These are phyloP conservation scores for Geotrichum macrosporum DNA, from an alignment of 1,139 yeast genomes.

Conservation along the genomic window DNA sequence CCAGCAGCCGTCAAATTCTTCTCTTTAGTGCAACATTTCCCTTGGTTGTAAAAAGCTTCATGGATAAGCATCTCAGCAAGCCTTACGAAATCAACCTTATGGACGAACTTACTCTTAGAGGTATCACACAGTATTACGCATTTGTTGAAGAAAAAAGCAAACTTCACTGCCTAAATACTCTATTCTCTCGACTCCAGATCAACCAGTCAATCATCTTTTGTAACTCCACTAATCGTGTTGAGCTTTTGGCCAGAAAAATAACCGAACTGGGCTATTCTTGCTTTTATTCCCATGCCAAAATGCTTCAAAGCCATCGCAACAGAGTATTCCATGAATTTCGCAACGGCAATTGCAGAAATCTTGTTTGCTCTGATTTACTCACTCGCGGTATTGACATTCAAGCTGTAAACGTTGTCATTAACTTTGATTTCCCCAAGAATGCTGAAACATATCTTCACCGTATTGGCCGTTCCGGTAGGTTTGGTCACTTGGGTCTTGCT, in stretches of 20 bases:
- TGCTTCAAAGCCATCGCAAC: constrained; percentile 97
- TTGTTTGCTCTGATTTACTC: constrained; percentile 92
- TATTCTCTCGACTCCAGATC: constrained; percentile 88
- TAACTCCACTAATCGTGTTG: constrained; percentile 94
- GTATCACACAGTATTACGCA: constrained; percentile 95
- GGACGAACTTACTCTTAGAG: constrained; percentile 95
- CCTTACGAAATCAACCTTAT: constrained; percentile 95
- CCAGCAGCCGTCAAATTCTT: constrained; percentile 74
- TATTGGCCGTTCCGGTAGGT: constrained; percentile 99
- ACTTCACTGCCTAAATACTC: constrained; percentile 89
- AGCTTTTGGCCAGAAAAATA: constrained; percentile 88
- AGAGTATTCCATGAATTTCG: constrained; percentile 98
- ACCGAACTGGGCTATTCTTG: constrained; percentile 96
- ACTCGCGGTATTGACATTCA: constrained; percentile 99
- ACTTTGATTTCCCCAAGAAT: constrained; percentile 96
- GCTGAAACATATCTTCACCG: constrained; percentile 97
- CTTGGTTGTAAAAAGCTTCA: constrained; percentile 82
- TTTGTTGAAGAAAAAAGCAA: constrained; percentile 96
- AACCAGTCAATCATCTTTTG: constrained; percentile 96
- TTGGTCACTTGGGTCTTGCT: constrained; percentile 97
- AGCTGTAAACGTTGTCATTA: constrained; percentile 96
- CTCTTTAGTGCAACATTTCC: constrained; percentile 97
- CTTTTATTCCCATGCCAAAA: constrained; percentile 93
- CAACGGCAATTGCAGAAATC: constrained; percentile 95
- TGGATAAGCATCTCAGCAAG: constrained; percentile 83